A percentile compares a stretch with the other conserved stretches of the same genome.
Conservation (phyloP, 495 filamentous ascomycete genomes). For the Xylaria nigripes region DNA sequence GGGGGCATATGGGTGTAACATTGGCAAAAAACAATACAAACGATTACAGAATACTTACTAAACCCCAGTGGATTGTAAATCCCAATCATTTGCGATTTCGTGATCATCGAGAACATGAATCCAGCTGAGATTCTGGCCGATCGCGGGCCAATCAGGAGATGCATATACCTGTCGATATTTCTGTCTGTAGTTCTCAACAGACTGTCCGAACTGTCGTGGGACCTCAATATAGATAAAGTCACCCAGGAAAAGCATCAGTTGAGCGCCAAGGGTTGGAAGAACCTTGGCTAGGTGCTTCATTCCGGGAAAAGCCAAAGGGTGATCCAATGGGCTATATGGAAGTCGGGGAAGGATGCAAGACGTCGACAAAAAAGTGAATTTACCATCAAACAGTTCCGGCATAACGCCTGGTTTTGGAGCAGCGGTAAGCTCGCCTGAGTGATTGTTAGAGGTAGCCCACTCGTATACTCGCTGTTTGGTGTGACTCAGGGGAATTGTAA, state of each 20-base stretch:
- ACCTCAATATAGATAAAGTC: constrained; percentile 98
- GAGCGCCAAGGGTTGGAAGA: constrained; percentile 54
- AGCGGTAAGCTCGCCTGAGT: constrained; percentile 64
- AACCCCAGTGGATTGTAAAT: constrained; percentile 20
- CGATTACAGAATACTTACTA: constrained; percentile 7
- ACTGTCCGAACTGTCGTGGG: constrained; percentile 64
- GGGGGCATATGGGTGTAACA: background rate
- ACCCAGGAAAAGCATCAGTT: constrained; percentile 97
- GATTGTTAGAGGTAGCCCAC: constrained; percentile 75
- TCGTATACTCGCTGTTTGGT: constrained; percentile 58
- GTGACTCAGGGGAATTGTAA: constrained; percentile 48
- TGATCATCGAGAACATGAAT: constrained; percentile 95
- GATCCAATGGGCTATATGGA: constrained; percentile 73
- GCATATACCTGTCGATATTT: constrained; percentile 92
- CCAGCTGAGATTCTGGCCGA: constrained; percentile 72
- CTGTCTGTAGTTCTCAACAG: constrained; percentile 67
- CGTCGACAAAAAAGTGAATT: constrained; percentile 81
- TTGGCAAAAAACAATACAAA: background rate
- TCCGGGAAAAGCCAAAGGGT: constrained; percentile 74
- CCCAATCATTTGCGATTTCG: constrained; percentile 62
- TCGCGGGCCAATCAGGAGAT: constrained; percentile 76
- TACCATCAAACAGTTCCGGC: constrained; percentile 45
- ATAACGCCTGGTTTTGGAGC: constrained; percentile 54
- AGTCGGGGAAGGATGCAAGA: constrained; percentile 87
- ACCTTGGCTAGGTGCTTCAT: constrained; percentile 59